Percentiles rank a stretch among this genome's conserved stretches.
Conservation (phyloP, 163 green algal species). For the Dunaliella salina region DNA sequence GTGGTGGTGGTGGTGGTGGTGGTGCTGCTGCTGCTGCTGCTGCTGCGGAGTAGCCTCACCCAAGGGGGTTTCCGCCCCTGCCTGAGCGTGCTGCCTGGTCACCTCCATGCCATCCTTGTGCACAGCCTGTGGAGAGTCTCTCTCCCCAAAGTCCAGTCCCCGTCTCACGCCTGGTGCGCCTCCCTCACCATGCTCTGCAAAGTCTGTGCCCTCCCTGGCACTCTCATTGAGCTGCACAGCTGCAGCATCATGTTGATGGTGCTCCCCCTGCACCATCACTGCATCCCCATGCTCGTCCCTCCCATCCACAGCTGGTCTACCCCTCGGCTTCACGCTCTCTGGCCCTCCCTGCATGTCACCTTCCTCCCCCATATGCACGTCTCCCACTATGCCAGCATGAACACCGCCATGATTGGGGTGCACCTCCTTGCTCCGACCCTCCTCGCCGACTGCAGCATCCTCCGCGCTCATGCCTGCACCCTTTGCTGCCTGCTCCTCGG, state of each 20-base stretch:
- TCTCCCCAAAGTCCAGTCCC: not conserved
- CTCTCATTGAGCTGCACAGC: slow-evolving; percentile 4
- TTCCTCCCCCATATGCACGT: slow-evolving; percentile 7
- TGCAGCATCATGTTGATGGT: not conserved
- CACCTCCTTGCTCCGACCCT: not conserved
- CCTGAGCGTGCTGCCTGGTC: not conserved
- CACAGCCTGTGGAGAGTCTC: not conserved
- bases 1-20: too few species aligned
- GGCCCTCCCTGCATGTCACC: not conserved
- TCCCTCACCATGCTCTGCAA: not conserved
- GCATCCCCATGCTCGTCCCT: not conserved
- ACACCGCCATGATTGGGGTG: not conserved
- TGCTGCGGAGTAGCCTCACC: not conserved
- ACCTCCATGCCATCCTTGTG: not conserved
- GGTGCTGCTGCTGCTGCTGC: not conserved
- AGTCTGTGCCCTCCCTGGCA: not conserved
- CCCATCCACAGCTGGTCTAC: not conserved
- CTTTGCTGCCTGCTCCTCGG: not conserved
- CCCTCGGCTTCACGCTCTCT: slow-evolving; percentile 2
- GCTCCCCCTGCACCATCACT: slow-evolving; percentile 5
- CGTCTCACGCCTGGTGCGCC: not conserved
- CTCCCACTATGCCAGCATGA: not conserved
- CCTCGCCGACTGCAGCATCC: slow-evolving; percentile 2
- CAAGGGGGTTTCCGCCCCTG: too few species aligned
- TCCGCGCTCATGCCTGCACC: not conserved